A percentile compares a stretch with the other conserved stretches of the same genome.
Conservation (phyloP, 768 basidiomycete genomes). For the Panus rudis region DNA sequence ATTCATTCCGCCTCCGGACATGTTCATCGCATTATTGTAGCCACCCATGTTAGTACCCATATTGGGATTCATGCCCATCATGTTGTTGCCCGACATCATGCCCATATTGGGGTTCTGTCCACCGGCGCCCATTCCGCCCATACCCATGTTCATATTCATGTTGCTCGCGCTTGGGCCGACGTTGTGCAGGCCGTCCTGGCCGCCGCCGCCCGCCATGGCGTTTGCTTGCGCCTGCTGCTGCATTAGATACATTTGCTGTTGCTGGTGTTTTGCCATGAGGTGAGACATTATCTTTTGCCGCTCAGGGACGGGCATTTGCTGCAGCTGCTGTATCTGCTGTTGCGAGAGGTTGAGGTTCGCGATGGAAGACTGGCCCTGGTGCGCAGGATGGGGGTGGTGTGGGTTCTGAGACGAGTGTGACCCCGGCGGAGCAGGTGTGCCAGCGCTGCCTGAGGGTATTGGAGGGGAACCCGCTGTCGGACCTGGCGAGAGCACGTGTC, state of each 20-base stretch:
- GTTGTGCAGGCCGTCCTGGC: not conserved
- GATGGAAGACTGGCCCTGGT: slow-evolving; percentile 14
- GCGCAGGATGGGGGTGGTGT: slow-evolving; percentile 10
- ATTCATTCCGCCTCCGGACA: slow-evolving; percentile 11
- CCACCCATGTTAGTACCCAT: slow-evolving; percentile 1
- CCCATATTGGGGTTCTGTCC: not conserved
- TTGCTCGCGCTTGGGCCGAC: slow-evolving; percentile 4
- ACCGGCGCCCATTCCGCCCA: not conserved
- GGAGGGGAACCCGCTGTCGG: slow-evolving; percentile 6
- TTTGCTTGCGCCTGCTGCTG: slow-evolving; percentile 5
- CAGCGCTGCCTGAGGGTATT: not conserved
- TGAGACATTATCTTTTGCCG: slow-evolving; percentile 20
- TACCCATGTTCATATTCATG: slow-evolving; percentile 5
- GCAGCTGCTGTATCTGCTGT: slow-evolving; percentile 19
- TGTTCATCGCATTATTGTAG: not conserved
- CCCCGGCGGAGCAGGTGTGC: not conserved
- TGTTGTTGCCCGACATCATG: slow-evolving; percentile 3
- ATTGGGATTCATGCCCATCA: slow-evolving; percentile 5
- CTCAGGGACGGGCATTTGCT: slow-evolving; percentile 24
- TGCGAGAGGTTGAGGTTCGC: not conserved
- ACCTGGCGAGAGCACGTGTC: slow-evolving; percentile 10
- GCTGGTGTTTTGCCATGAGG: slow-evolving; percentile 10
- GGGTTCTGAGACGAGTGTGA: slow-evolving; percentile 6
- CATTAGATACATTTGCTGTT: slow-evolving; percentile 17
- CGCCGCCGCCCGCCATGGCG: not conserved